Base-by-base conservation (phyloP, 805 yeast species). In the Deakozyma indianensis region DNA sequence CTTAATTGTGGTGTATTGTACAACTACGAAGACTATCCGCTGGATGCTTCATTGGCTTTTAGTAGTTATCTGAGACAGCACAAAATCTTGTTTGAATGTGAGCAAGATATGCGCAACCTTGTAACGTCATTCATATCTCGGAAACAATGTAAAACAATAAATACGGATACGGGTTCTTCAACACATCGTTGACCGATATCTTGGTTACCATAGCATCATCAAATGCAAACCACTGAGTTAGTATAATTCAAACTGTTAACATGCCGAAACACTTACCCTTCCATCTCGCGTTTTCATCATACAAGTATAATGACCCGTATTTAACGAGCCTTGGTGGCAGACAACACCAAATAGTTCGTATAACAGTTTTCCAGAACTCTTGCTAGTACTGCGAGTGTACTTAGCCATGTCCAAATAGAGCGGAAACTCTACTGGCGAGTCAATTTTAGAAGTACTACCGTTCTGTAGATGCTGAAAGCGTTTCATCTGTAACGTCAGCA, bases 231-330 rank as follows among this genome's bases (percentile, higher is more conserved):
- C 99, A 92, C 54, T 74, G 70, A 42, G 28, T 41, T 48, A 44
- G 47, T 43, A 18, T 54, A n/a, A n/a, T n/a, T n/a, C n/a, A n/a
- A n/a, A n/a, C 22, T 16, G 32, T 21, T 20, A 43, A 9, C 28
- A 25, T 25, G 28, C 28, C 28, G 7, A n/a, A 22, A n/a, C 22
- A 52, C 59, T 38, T 43, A 56, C 60, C 43, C 38, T 15, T 2
- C 86, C 83, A 38, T 75, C 73, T n/a, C 74, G 67, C 45, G 70
- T 74, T 58, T 88, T 90, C 49, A 84, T 74, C 55, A 80, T 71
- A 16, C 92, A 80, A 14, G 88, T 73, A 60, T 92, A 92, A 61
- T 92, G 99, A 9, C 99, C 99, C 1, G 96, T 92, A 59, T 86
- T 86, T 4, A 90, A 92, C 18, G 90, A 79, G 1, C 99, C 99